Evolutionary conservation across 2,329 filamentous ascomycete species (phyloP), one percentile per base, ranked within the genome.

Genomic region (Emergomyces orientalis): DNA sequence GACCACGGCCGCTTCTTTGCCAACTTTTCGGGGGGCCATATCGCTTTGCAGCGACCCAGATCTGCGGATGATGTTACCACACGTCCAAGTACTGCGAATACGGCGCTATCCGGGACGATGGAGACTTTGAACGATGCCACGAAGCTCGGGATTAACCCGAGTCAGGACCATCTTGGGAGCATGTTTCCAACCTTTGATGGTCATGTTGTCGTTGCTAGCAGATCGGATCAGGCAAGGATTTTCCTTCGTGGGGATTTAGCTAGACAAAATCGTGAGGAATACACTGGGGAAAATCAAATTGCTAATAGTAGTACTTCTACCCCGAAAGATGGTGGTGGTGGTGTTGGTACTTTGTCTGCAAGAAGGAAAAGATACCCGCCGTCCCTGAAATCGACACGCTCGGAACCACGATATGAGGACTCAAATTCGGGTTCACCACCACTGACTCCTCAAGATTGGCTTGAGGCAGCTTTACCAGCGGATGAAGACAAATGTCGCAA

Each of bases 381-480:
- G 2, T 65, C 68, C 11, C 66, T 65, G 34, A 64, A 61, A 22
- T 63, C 67, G 22, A 62, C 63, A 41, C 63, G 63, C 14, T 66
- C 68, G 1, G 65, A 67, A 56, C 34, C 32, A 56, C 32, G 11
- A 22, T 56, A 25, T 39, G 32, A 47, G 41, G 67, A 64, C 37
- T 68, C 70, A 2, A 62, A 51, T 51, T 68, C 70, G 1, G 60
- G 59, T 45, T 75, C 74, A 1, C 70, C 71, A 4, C 72, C 72
- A 3, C 65, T 77, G n/a, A 75, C 75, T 2, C 74, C 76, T 5
- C 71, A 76, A 59, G 76, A 78, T 59, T 78, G 76, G 76, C 62
- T 78, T 43, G 76, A 76, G 43, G 76, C 76, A 27, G 75, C 74
- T 27, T 71, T 72, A 62, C 64, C 72, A 51, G 65, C 59, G 25